Base-by-base conservation (phyloP, 108 stramenopile genomes). In the Pseudonitzschia delicatissima region DNA sequence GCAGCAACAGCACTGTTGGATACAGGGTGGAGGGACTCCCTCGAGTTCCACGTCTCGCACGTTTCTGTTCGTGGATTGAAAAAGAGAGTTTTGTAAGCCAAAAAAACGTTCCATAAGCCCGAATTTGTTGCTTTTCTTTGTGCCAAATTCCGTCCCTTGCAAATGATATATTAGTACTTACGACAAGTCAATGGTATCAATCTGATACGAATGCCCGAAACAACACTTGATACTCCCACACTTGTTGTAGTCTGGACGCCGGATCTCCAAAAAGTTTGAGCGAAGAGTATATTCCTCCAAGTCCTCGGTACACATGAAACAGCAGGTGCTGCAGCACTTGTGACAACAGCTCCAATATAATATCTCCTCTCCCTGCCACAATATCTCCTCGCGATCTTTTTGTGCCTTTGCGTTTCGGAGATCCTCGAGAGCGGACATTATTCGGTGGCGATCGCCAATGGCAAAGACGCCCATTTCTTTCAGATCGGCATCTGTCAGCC, bases 121-220 rank as follows among this genome's bases (percentile, higher is more conserved):
- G n/a, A n/a, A n/a, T n/a, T n/a, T n/a, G n/a, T n/a, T n/a, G n/a
- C n/a, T n/a, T n/a, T n/a, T n/a, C n/a, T n/a, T n/a, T n/a, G n/a
- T n/a, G n/a, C n/a, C n/a, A n/a, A n/a, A n/a, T n/a, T n/a, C n/a
- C n/a, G n/a, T n/a, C n/a, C n/a, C n/a, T n/a, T n/a, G n/a, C n/a
- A n/a, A n/a, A n/a, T n/a, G n/a, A n/a, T n/a, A n/a, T n/a, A n/a
- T n/a, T n/a, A n/a, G n/a, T n/a, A 49, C n/a, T n/a, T n/a, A n/a
- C n/a, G n/a, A 62, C 63, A 78, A 58, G 60, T 78, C 77, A 20
- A 74, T 74, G 45, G 73, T 78, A 60, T 78, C 67, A 25, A 51
- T 69, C 3, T 52, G 17, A 33, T 69, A 78, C 32, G 40, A 31
- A 4, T 52, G 45, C 8, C 74, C 66, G 17, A 44, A 72, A 45